Conservation (phyloP, 495 filamentous ascomycete genomes). For the Penicillium canariense region DNA sequence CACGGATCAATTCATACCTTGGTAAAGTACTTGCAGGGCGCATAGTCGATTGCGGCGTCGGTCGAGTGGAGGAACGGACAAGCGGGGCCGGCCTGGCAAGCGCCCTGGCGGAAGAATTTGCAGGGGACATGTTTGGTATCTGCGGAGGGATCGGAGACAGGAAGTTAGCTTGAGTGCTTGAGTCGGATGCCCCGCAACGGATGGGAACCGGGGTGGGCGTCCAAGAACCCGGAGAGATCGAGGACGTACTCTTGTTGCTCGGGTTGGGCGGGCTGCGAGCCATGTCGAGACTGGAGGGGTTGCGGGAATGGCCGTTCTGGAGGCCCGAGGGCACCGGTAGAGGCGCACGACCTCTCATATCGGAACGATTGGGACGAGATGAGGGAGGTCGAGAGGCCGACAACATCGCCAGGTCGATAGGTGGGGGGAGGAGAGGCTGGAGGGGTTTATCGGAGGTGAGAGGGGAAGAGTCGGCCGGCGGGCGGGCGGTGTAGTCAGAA, state of each 20-base stretch:
- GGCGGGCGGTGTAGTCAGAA: slow-evolving; percentile 15
- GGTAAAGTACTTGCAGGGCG: slow-evolving; percentile 95
- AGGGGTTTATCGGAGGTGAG: slow-evolving; percentile 33
- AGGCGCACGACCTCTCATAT: slow-evolving; percentile 48
- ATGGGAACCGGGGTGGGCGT: slow-evolving; percentile 1
- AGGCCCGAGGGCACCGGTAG: slow-evolving; percentile 40
- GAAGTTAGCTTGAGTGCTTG: slow-evolving; percentile 20
- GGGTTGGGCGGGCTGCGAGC: slow-evolving; percentile 74
- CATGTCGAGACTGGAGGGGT: slow-evolving; percentile 46
- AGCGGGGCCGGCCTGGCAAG: slow-evolving; percentile 91
- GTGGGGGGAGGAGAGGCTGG: slow-evolving; percentile 18
- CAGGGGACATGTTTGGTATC: slow-evolving; percentile 97
- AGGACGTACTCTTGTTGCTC: slow-evolving; percentile 64
- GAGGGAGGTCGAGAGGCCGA: slow-evolving; percentile 26
- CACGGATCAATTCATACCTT: slow-evolving; percentile 62
- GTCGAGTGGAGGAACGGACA: slow-evolving; percentile 95
- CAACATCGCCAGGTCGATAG: slow-evolving; percentile 20
- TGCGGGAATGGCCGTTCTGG: slow-evolving; percentile 49
- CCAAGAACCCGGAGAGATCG: background rate
- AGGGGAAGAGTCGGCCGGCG: slow-evolving; percentile 12
- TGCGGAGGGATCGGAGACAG: slow-evolving; percentile 35
- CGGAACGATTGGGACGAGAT: slow-evolving; percentile 25
- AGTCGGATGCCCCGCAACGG: background rate
- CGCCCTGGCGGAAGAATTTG: slow-evolving; percentile 97
- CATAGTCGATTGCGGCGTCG: slow-evolving; percentile 72